phyloP scores from a whole-genome alignment of 2,329 filamentous ascomycete species.

The Cladosporium sphaerospermum region DNA sequence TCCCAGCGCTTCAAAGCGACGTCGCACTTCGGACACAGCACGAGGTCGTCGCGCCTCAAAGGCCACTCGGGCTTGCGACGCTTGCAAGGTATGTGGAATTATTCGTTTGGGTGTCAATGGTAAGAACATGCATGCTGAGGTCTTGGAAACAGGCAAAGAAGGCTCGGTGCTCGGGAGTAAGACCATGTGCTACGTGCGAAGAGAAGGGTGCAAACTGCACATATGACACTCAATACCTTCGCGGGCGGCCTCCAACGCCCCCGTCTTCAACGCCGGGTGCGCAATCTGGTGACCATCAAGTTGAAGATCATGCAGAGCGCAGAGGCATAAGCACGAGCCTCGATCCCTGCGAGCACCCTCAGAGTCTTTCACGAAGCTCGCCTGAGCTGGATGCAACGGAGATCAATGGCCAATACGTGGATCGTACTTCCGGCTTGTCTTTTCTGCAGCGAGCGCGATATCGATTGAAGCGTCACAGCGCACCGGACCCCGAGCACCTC shows the following conservation, averaged over 20 bases:
- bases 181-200: slow-evolving; percentile 31
- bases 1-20: neutral
- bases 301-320: neutral
- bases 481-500: slow-evolving; percentile 18
- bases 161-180: slow-evolving; percentile 32
- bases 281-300: neutral
- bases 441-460: slow-evolving; percentile 63
- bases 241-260: slow-evolving; percentile 37
- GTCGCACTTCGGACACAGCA: neutral
- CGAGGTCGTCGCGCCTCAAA: slow-evolving; percentile 5
- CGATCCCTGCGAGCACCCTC: neutral
- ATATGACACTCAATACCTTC: slow-evolving; percentile 42
- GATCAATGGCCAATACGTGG: slow-evolving; percentile 51
- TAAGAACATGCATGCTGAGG: neutral
- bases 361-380: slow-evolving; percentile 25
- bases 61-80: slow-evolving; percentile 8
- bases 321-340: neutral
- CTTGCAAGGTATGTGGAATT: slow-evolving; percentile 4
- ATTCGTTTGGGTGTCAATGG: neutral
- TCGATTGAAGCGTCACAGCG: slow-evolving; percentile 47
- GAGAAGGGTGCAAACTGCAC: slow-evolving; percentile 32
- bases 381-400: slow-evolving; percentile 44
- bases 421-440: slow-evolving; percentile 46
- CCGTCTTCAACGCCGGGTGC: slow-evolving; percentile 22
- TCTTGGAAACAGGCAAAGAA: slow-evolving; percentile 23